Base-by-base conservation (phyloP, 1,284 basidiomycete species). In the Mycena citricolor region DNA sequence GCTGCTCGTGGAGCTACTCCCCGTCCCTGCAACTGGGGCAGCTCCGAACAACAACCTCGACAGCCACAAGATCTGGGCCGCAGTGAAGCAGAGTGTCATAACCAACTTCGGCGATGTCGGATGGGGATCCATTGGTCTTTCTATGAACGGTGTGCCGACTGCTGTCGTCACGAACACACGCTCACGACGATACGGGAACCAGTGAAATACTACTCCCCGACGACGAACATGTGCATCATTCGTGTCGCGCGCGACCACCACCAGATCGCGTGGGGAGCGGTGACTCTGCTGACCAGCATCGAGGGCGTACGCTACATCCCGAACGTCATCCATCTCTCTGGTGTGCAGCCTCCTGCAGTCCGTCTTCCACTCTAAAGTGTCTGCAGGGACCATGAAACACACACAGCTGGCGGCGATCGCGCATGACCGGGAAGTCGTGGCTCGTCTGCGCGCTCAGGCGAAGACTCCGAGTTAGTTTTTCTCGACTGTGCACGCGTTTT, bases 171-270 rank as follows among this genome's bases (percentile, higher is more conserved):
- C n/a, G n/a, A n/a, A n/a, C n/a, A n/a, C n/a, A n/a, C n/a, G n/a
- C 39, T 30, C 49, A 22, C 16, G 5, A 29, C n/a, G n/a, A n/a
- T n/a, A n/a, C n/a, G 3, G 12, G 19, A 21, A 5, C 29, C 45
- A 90, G 87, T 90, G 47, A 90, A 89, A 61, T 91, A 90, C 57
- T 89, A 81, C 57, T 90, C 88, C 0, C 83, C 86, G 0, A 78
- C 73, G 14, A 90, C 86, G 8, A 79, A 81, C 51, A 68, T 90
- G 0, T 87, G 83, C 56, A 90, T 91, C 56, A 74, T 90, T 33
- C 82, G 87, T 20, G 85, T 89, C 21, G 83, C 80, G 14, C 68
- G 88, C 34, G 87, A 90, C 42, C 83, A 85, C 41, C 77, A 88
- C 54, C 74, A 72, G 10, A 76, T 82, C 34, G 85, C 83, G 1